Conservation (phyloP, 306 rosid genomes). For the Prinsepia uniflora region DNA sequence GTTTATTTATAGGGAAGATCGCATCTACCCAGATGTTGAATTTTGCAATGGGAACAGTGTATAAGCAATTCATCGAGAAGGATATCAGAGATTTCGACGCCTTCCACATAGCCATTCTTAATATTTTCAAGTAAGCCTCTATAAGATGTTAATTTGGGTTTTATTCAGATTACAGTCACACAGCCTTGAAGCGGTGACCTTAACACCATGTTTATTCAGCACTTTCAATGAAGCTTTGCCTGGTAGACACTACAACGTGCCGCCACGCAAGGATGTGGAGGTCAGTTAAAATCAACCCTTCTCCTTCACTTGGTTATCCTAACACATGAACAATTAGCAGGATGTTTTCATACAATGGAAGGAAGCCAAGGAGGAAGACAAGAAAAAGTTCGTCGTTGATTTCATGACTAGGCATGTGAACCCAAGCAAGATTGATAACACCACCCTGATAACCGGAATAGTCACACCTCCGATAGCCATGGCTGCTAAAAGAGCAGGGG, state of each 20-base stretch:
- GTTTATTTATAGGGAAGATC: constrained; percentile 25
- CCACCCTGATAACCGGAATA: constrained; percentile 51
- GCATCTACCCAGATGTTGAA: constrained; percentile 25
- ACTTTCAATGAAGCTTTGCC: constrained; percentile 53
- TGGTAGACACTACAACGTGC: constrained; percentile 56
- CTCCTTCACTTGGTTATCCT: constrained; percentile 4
- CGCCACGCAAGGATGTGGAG: constrained; percentile 31
- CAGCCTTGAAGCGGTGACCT: neutral
- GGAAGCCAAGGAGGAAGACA: neutral
- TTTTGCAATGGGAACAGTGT: constrained; percentile 27
- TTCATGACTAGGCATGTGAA: constrained; percentile 34
- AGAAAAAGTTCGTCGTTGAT: neutral
- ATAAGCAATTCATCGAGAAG: constrained; percentile 29
- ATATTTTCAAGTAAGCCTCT: constrained; percentile 45
- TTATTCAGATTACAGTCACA: neutral
- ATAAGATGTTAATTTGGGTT: neutral
- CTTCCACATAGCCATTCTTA: constrained; percentile 56
- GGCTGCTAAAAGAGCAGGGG: constrained; percentile 47
- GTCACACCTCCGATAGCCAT: constrained; percentile 57
- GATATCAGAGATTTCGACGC: constrained; percentile 10
- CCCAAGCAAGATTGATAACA: constrained; percentile 34
- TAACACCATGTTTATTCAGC: constrained; percentile 25
- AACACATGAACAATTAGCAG: constrained; percentile 30
- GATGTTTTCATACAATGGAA: constrained; percentile 11
- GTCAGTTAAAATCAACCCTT: constrained; percentile 21